Evolutionary conservation across 2,329 filamentous ascomycete genomes (phyloP), one percentile per base, ranked within the genome.

Genomic region (Orbilia oligospora): DNA sequence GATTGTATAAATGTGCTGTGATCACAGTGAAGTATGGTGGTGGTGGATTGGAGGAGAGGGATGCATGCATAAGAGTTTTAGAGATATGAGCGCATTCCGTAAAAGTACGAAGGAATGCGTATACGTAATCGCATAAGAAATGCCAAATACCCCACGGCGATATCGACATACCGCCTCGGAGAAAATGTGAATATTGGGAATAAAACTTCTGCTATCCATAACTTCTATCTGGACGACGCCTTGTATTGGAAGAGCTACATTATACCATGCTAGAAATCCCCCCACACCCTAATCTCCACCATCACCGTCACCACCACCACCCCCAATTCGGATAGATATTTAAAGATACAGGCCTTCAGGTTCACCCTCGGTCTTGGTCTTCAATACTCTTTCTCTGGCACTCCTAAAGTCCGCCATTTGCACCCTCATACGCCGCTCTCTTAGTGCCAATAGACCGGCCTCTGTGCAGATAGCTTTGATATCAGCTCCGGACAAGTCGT

Each of bases 381-480:
- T 97, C 85, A 99, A 88, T 80, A 99, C 97, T 81, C 93, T 91
- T 86, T 99, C 96, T 82, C 95, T 90, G 24, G 96, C 96, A 71
- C 93, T 89, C 71, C 96, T 88, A 88, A 99, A 99, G 86, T 99
- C 96, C 6, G 94, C 93, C 96, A 99, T 99, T 86, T 98, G 95
- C 75, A 99, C 96, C 71, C 95, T 91, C 96, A 99, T 99, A 83
- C 96, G 91, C 81, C 96, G 90, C 87, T 99, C 96, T 82, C 96
- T 90, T 80, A 99, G 87, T 20, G 96, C 96, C 89, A 98, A 90
- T 84, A 99, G 87, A 85, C 96, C 96, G 51, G 96, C 95, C 85
- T 99, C 96, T 33, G 94, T 97, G 86, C 96, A 99, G 83, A 99
- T 99, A 58, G 96, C 96, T 86, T 98, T 97, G 88, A 99, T 98